These are phyloP conservation scores for Sarocladiaceae sp. DNA, from an alignment of 2,329 filamentous ascomycete species.

Conservation along the genomic window DNA sequence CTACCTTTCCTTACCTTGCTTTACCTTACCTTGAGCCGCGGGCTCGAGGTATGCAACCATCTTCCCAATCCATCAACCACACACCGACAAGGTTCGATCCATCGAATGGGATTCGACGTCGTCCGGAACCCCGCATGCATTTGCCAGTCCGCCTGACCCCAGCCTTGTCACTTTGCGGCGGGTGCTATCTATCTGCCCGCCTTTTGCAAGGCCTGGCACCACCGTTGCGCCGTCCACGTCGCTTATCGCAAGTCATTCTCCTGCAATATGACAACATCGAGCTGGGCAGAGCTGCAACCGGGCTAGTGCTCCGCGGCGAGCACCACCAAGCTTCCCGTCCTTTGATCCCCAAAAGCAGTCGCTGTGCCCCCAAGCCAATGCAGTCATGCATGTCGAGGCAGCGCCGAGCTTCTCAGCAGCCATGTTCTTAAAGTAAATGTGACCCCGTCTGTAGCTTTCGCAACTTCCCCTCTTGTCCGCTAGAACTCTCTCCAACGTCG, in stretches of 20 bases:
- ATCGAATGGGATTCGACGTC: background rate
- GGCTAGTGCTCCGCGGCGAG: background rate
- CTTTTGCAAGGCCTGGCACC: background rate
- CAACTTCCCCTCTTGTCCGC: background rate
- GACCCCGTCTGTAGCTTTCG: background rate
- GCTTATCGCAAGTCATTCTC: background rate
- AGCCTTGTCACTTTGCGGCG: background rate
- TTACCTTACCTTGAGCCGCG: no score
- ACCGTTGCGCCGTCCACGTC: background rate
- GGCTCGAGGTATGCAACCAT: no score
- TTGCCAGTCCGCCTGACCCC: background rate
- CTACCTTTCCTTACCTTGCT: no score
- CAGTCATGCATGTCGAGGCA: background rate
- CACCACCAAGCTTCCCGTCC: background rate
- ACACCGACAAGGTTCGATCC: background rate
- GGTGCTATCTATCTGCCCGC: background rate
- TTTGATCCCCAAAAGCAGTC: background rate
- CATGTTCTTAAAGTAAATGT: background rate
- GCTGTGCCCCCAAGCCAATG: background rate
- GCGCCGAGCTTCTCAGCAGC: background rate
- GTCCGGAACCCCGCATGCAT: conserved; percentile 4
- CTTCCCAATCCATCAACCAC: conserved; percentile 1
- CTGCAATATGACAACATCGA: conserved; percentile 1
- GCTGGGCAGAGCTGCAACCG: background rate
- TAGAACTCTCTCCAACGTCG: background rate